Conservation (phyloP, 2,329 filamentous ascomycete species). For the Catunica adiposa region DNA sequence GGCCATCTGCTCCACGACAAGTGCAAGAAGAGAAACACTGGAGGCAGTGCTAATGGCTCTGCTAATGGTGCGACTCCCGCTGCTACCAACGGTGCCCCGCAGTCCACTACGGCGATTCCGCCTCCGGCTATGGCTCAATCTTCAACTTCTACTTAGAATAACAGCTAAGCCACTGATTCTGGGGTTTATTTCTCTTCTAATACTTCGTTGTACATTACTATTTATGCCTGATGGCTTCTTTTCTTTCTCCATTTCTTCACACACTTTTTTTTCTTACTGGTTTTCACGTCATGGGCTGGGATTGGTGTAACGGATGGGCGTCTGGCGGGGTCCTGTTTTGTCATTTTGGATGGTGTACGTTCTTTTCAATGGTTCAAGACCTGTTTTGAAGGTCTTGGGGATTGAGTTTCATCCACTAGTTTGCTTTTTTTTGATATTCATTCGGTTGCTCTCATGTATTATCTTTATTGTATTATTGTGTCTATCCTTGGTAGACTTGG, state of each 20-base stretch:
- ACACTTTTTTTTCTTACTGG: not conserved
- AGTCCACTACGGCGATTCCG: not conserved
- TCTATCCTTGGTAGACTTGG: too few species aligned
- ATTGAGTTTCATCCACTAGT: too few species aligned
- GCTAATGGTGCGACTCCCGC: not conserved
- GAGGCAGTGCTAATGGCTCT: constrained; percentile 1
- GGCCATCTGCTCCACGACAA: constrained; percentile 77
- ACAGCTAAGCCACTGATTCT: not conserved
- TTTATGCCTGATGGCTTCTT: not conserved
- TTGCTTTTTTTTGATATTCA: too few species aligned
- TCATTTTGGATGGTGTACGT: too few species aligned
- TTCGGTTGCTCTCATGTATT: too few species aligned
- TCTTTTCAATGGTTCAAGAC: too few species aligned
- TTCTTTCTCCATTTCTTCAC: not conserved
- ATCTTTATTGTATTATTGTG: too few species aligned
- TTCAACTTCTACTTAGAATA: not conserved
- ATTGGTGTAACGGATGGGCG: not conserved
- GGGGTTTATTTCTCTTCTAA: not conserved
- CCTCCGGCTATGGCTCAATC: not conserved
- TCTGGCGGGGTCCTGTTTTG: too few species aligned
- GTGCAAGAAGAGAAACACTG: constrained; percentile 48
- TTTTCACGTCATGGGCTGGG: not conserved
- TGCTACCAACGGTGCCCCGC: not conserved
- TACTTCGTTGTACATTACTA: not conserved
- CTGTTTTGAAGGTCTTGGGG: too few species aligned